phyloP scores from a whole-genome alignment of 371 early-diverging fungal species.

The Mortierella sp. region DNA sequence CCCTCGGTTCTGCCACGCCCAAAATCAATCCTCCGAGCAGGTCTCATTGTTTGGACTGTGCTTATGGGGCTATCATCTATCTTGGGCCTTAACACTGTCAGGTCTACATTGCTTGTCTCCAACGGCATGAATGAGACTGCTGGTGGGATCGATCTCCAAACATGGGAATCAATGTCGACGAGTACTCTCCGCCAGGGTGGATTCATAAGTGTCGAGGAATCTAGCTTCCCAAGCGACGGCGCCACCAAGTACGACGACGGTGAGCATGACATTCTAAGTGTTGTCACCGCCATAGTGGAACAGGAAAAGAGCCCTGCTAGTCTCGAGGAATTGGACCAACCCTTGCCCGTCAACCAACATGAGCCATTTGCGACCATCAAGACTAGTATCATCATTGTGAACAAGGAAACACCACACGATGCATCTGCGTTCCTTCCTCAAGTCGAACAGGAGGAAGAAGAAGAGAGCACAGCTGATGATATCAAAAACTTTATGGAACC shows the following conservation, averaged over 20 bases:
- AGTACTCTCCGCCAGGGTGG: background rate
- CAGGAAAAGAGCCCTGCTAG: background rate
- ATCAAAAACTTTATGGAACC: slow-evolving; percentile 17
- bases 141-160: background rate
- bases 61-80: slow-evolving; percentile 36
- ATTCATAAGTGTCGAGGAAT: background rate
- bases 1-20: slow-evolving; percentile 32
- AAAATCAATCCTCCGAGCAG: slow-evolving; percentile 25
- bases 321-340: background rate
- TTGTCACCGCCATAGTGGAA: background rate
- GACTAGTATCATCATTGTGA: slow-evolving; percentile 17
- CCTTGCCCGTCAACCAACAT: background rate
- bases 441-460: background rate
- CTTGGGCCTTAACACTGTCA: slow-evolving; percentile 33
- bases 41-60: slow-evolving; percentile 40
- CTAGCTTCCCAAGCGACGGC: background rate
- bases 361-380: slow-evolving; percentile 20
- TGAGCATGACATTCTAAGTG: background rate
- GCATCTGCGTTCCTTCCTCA: background rate
- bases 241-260: background rate
- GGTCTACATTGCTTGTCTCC: background rate
- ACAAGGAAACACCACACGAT: background rate
- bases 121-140: background rate
- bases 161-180: background rate
- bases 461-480: background rate